Evolutionary conservation across 2,329 filamentous ascomycete genomes (phyloP), one percentile per base, ranked within the genome.

Genomic region (Aspergillus sergii): DNA sequence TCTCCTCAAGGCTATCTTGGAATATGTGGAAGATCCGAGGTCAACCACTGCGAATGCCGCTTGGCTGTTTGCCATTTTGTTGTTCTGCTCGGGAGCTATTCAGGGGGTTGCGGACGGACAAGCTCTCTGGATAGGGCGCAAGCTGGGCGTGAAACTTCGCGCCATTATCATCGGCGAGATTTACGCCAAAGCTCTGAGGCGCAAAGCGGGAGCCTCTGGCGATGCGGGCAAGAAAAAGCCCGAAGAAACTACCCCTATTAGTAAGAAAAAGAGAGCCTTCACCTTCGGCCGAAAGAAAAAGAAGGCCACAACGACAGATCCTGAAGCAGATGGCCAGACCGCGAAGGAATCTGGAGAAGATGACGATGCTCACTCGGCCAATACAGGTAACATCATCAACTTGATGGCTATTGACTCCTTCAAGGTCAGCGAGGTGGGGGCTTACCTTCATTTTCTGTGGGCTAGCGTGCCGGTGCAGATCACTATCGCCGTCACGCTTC

Each of bases 331-430:
- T 21, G 34, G 56, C 5, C 55, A 57, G 3, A 67, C 63, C 57
- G 66, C 69, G 30, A 70, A 73, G 34, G 68, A 72, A 34, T 28
- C 71, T 59, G 71, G 78, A 46, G 62, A 67, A 21, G 72, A 71
- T 39, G 72, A 74, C n/a, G 62, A 65, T 21, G 89, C 93, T 65
- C 86, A 90, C 62, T 93, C 96, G 80, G 94, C 93, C 45, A 97
- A 95, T 65, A 85, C 96, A 57, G 95, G 96, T 66, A 96, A 95
- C n/a, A 97, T 99, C 73, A 99, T 99, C 82, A 99, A 98, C 78
- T 84, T 99, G 68, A 99, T 99, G 95, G 96, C 95, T 12, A 96
- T 99, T 46, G 96, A 99, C 82, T 97, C 94, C 55, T 98, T 98
- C 87, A 99, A 99, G 81, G 93, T 99, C 60, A 91, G 92, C 66